These are phyloP conservation scores for Eucalyptus sp. DNA, from an alignment of 345 rosid species.

Conservation along the genomic window DNA sequence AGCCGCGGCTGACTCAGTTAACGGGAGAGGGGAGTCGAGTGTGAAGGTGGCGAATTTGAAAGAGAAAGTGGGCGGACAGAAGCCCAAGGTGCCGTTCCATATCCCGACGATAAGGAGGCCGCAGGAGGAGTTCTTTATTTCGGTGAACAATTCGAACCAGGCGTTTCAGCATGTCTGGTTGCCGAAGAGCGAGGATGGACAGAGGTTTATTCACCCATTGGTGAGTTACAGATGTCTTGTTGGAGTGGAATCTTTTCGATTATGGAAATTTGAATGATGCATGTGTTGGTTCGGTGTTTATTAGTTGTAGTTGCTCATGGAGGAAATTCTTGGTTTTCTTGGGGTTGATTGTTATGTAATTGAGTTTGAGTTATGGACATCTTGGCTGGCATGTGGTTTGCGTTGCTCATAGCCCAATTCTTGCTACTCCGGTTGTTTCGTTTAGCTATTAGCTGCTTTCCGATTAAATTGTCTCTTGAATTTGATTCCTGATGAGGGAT, in stretches of 20 bases:
- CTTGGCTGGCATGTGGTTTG: not conserved
- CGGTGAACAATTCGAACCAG: conserved; percentile 53
- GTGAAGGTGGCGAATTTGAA: conserved; percentile 52
- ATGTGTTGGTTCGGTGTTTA: not conserved
- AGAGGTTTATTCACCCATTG: conserved; percentile 36
- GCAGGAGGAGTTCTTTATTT: conserved; percentile 57
- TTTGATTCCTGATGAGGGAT: not conserved
- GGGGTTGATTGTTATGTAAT: not conserved
- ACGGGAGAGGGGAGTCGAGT: conserved; percentile 7
- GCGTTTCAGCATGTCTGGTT: conserved; percentile 81
- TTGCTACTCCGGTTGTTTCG: not conserved
- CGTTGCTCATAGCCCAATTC: not conserved
- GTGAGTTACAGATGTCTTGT: not conserved
- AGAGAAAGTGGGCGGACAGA: conserved; percentile 19
- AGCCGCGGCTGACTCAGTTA: not conserved
- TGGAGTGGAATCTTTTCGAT: not conserved
- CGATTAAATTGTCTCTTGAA: not conserved
- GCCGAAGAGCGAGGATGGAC: conserved; percentile 57
- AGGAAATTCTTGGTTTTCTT: not conserved
- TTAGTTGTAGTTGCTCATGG: not conserved
- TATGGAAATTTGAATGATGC: not conserved
- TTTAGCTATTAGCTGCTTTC: not conserved
- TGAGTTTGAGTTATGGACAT: not conserved
- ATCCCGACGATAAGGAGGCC: conserved; percentile 56
- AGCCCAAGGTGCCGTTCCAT: conserved; percentile 63